Evolutionary conservation across 2,329 filamentous ascomycete genomes (phyloP).

Genomic region (Claviceps quebecensis): DNA sequence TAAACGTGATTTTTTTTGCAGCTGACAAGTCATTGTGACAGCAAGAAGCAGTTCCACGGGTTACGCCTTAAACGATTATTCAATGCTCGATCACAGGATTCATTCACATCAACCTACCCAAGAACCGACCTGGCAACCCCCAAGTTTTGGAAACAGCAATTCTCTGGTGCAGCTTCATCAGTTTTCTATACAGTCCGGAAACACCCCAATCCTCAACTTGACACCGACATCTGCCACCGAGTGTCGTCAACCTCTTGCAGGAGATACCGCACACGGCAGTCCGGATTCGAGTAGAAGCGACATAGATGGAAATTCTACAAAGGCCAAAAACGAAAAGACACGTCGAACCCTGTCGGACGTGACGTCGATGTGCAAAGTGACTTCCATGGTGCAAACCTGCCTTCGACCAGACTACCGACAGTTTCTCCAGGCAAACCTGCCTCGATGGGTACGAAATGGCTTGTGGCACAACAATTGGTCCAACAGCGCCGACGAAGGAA

Average conservation of each 20-base stretch:
- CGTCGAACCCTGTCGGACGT: background rate
- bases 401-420: background rate
- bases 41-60: background rate
- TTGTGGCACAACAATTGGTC: background rate
- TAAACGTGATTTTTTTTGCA: background rate
- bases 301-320: background rate
- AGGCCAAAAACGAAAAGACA: background rate
- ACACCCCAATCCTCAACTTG: background rate
- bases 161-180: too few relatives aligned
- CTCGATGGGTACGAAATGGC: background rate
- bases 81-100: background rate
- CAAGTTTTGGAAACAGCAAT: too few relatives aligned
- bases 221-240: background rate
- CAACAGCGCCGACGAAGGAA: background rate
- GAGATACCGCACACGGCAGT: background rate
- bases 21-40: background rate
- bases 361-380: background rate
- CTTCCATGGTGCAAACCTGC: background rate
- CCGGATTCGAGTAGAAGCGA: background rate
- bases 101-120: too few relatives aligned
- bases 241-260: background rate
- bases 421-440: background rate
- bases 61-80: background rate
- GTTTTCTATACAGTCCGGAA: too few relatives aligned
- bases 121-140: background rate